Conservation (phyloP, 176 grass and related monocot genomes). For the Melocanna baccifera region DNA sequence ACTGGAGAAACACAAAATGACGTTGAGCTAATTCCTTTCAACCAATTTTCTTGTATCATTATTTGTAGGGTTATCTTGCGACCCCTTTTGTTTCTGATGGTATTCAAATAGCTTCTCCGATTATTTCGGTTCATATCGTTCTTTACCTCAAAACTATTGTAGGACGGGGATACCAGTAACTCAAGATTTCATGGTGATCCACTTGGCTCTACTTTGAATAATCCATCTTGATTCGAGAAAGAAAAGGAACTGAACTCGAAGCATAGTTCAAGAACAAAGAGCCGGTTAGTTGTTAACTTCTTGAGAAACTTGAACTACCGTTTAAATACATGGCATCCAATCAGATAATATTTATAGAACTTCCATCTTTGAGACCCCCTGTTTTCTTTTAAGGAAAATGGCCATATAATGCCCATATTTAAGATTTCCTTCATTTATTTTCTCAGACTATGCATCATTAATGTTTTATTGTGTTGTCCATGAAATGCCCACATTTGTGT, state of each 20-base stretch:
- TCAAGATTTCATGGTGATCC: constrained; percentile 51
- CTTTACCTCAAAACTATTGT: constrained; percentile 99
- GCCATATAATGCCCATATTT: no score
- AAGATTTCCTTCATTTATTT: background rate
- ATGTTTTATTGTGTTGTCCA: background rate
- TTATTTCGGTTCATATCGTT: constrained; percentile 88
- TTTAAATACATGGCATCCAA: constrained; percentile 18
- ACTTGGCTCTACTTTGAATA: constrained; percentile 39
- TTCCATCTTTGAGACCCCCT: background rate
- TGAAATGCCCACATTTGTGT: background rate
- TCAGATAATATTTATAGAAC: background rate
- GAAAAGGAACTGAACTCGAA: constrained; percentile 45
- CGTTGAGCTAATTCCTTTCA: constrained; percentile 48
- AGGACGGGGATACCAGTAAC: constrained; percentile 60
- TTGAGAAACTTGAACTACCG: constrained; percentile 2
- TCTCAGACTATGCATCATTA: background rate
- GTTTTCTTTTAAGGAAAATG: no score
- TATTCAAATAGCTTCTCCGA: constrained; percentile 95
- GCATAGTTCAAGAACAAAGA: constrained; percentile 41
- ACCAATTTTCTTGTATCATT: constrained; percentile 19
- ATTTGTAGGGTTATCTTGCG: constrained; percentile 36
- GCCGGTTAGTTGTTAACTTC: constrained; percentile 32
- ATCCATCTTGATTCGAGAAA: no score
- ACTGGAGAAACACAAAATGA: no score
- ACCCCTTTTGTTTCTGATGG: constrained; percentile 68